Evolutionary conservation across 2,329 filamentous ascomycete species (phyloP), one percentile per base, ranked within the genome.

Genomic region (Pseudocercospora musae): DNA sequence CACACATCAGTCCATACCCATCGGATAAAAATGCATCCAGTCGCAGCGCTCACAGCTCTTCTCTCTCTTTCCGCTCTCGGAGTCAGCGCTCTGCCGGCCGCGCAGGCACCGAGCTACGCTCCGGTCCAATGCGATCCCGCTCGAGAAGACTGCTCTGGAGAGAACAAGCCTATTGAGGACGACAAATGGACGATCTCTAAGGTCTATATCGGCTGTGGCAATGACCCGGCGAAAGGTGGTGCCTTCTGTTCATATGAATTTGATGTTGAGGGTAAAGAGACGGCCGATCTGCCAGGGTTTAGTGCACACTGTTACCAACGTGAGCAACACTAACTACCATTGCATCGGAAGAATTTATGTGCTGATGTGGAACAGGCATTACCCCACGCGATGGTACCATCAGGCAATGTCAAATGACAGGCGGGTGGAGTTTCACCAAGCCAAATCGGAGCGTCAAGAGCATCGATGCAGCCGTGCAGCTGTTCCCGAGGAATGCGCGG

Each of bases 181-280:
- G 27, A 44, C n/a, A 46, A 29, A 23, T 58, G 56, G 56, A 33
- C n/a, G 9, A 20, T 58, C n/a, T 31, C 21, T 1, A 50, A 58
- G 40, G n/a, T 31, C 44, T 40, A 40, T 29, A 42, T 59, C 57
- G 57, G 57, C 46, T 59, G 57, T 20, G 27, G 46, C 15, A 15
- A 23, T 10, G 29, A 59, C 21, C 48, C 21, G 13, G 21, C 25
- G 5, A 52, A 25, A 20, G 48, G 48, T 4, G 21, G 25, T 13
- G 20, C 21, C 15, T 50, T 37, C n/a, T 59, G 57, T 20, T 44
- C 46, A 23, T 59, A 52, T 31, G 18, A 52, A 15, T 52, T 59
- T 25, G 29, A 52, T 46, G 37, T 59, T 27, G 20, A 42, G 3
- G 27, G 27, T 18, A 23, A 53, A n/a, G 57, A 52, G 37, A 37